Base-by-base conservation (phyloP, 192 early-diverging fungal species). In the Linnemannia schmuckeri region DNA sequence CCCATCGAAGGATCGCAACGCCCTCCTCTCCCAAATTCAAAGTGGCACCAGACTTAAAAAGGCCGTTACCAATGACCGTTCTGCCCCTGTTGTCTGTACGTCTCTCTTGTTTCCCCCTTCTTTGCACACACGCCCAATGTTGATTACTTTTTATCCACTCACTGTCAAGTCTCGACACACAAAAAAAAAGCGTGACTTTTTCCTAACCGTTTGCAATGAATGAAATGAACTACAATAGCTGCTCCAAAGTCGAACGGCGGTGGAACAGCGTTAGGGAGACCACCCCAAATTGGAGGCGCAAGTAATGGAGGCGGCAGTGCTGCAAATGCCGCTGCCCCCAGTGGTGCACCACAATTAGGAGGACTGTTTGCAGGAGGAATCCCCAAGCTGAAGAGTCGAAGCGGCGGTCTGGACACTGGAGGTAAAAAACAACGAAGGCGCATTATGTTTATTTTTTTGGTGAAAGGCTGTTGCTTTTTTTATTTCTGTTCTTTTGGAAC, bases 1-100 rank as follows among this genome's bases (percentile, higher is more conserved):
- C 13, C 70, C 89, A 57, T 80, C 89, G 33, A 76, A 80, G 24
- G 90, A 89, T 54, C 82, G 91, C 79, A 87, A 77, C 80, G 94
- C 93, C 24, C 89, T 97, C 70, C 89, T 96, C 79, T 52, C 82
- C 46, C 93, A 96, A 81, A 97, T 97, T 83, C 96, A 97, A 79
- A 78, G 92, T 71, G 96, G 96, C 46, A 91, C 85, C 66, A 77
- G 54, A 69, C 91, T 97, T 37, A 94, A 94, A 61, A 95, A 96
- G 83, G 70, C 94, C 24, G 81, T 89, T 47, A 97, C 96, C 7
- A 95, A 94, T 70, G 96, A 97, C 83, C 91, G 94, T 40, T 95
- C 96, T 12, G 90, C 87, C 6, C 93, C 94, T 24, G 13, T 85
- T 42, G 70, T 94, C 42, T 79, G 89, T 91, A 88, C 87, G 85